A percentile compares a stretch with the other conserved stretches of the same genome.
Conservation (phyloP, 306 rosid species). For the Astragalus membranaceus region DNA sequence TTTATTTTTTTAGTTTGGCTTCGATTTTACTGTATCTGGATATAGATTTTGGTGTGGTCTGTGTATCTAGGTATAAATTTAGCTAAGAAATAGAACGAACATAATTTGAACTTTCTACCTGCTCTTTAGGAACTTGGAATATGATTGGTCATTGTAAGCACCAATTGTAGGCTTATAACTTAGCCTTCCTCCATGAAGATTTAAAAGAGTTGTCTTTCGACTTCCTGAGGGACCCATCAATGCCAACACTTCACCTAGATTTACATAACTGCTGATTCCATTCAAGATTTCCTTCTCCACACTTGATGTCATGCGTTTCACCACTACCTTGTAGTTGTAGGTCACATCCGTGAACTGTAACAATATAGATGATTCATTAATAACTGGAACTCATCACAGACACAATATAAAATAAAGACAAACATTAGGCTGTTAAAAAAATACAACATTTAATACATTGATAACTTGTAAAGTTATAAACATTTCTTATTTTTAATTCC, state of each 20-base stretch:
- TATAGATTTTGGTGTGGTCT: too few relatives aligned
- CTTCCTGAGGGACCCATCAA: conserved; percentile 99
- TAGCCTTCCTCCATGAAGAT: conserved; percentile 73
- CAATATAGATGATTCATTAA: neutral
- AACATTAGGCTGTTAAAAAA: neutral
- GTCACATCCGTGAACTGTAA: conserved; percentile 79
- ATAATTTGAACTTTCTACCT: conserved; percentile 27
- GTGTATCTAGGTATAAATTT: too few relatives aligned
- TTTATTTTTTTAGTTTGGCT: too few relatives aligned
- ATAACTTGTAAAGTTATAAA: neutral
- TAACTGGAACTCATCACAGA: neutral
- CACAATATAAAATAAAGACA: neutral
- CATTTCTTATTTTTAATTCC: neutral
- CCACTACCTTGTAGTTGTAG: conserved; percentile 72
- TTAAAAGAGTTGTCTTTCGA: conserved; percentile 85
- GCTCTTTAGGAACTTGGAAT: conserved; percentile 83
- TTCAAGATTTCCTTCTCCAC: conserved; percentile 57
- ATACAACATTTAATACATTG: neutral
- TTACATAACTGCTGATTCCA: conserved; percentile 75
- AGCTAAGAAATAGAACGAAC: too few relatives aligned
- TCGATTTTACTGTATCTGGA: too few relatives aligned
- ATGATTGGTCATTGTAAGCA: conserved; percentile 82
- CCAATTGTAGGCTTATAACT: conserved; percentile 25
- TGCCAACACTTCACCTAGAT: conserved; percentile 93
- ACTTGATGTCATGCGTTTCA: conserved; percentile 49